These are phyloP conservation scores for Chaetomium sp. DNA, from an alignment of 2,329 filamentous ascomycete species.

Conservation along the genomic window DNA sequence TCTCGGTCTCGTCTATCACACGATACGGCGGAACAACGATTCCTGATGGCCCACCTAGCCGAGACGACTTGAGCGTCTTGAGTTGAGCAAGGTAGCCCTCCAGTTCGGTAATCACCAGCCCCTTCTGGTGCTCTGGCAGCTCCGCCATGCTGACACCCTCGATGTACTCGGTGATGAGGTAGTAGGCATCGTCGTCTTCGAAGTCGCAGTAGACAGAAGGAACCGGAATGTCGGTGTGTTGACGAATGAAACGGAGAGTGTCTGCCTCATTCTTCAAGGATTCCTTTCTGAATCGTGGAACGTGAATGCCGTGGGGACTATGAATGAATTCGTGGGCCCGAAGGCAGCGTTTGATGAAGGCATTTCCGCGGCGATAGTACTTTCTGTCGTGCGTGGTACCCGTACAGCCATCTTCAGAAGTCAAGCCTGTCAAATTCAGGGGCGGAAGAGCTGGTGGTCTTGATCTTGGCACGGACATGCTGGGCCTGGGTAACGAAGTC, in stretches of 20 bases:
- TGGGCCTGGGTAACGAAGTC: not conserved
- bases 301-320: slow-evolving; percentile 24
- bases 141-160: slow-evolving; percentile 27
- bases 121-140: slow-evolving; percentile 24
- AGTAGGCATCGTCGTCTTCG: slow-evolving; percentile 28
- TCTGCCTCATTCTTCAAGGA: slow-evolving; percentile 28
- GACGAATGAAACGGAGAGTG: slow-evolving; percentile 22
- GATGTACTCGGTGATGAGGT: slow-evolving; percentile 28
- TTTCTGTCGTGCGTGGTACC: slow-evolving; percentile 26
- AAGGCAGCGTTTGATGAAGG: slow-evolving; percentile 29
- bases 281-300: slow-evolving; percentile 27
- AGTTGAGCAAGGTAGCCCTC: slow-evolving; percentile 23
- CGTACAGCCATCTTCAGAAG: slow-evolving; percentile 23
- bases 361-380: slow-evolving; percentile 25
- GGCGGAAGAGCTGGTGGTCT: not conserved
- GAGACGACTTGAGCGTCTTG: slow-evolving; percentile 24
- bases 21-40: slow-evolving; percentile 29
- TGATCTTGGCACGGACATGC: slow-evolving; percentile 3
- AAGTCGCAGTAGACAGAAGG: slow-evolving; percentile 25
- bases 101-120: slow-evolving; percentile 24
- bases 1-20: slow-evolving; percentile 22
- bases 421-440: not conserved
- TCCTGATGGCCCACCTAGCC: slow-evolving; percentile 28
- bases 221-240: slow-evolving; percentile 26
- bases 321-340: slow-evolving; percentile 27